Conservation (phyloP, 163 green algal genomes). For the Chloromonas sp. region DNA sequence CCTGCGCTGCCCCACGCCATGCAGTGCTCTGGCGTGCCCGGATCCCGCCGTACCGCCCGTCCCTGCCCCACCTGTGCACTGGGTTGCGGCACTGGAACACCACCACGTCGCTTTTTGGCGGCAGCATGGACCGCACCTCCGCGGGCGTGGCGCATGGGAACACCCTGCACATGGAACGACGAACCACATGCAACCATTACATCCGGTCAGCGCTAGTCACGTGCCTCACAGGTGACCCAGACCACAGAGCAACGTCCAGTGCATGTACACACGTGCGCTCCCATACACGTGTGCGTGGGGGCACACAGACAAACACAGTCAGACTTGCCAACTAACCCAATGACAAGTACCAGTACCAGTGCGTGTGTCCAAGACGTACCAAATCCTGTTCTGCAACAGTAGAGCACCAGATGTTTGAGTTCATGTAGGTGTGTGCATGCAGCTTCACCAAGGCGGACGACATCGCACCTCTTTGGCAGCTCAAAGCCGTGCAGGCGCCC, state of each 20-base stretch:
- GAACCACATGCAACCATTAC: neutral
- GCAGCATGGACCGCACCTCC: conserved; percentile 51
- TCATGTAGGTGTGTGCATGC: neutral
- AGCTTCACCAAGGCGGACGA: conserved; percentile 1
- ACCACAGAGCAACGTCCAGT: no score
- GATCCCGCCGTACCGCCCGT: neutral
- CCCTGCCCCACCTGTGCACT: conserved; percentile 62
- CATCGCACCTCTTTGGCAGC: conserved; percentile 40
- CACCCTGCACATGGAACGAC: conserved; percentile 26
- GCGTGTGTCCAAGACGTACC: neutral
- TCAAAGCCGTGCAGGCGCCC: conserved; percentile 68
- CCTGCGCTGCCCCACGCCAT: no score
- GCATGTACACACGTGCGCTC: no score
- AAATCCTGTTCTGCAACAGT: neutral
- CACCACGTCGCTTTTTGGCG: conserved; percentile 72
- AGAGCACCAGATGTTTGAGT: neutral
- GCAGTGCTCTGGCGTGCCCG: neutral
- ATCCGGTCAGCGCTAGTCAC: no score
- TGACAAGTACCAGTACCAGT: neutral
- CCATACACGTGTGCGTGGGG: neutral
- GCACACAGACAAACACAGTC: no score
- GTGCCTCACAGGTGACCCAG: no score
- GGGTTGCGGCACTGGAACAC: conserved; percentile 98
- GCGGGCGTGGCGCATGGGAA: conserved; percentile 58
- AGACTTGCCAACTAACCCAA: no score